Evolutionary conservation across 305 asterid genomes (phyloP), one percentile per base, ranked within the genome.

Genomic region (Plantago rigida): DNA sequence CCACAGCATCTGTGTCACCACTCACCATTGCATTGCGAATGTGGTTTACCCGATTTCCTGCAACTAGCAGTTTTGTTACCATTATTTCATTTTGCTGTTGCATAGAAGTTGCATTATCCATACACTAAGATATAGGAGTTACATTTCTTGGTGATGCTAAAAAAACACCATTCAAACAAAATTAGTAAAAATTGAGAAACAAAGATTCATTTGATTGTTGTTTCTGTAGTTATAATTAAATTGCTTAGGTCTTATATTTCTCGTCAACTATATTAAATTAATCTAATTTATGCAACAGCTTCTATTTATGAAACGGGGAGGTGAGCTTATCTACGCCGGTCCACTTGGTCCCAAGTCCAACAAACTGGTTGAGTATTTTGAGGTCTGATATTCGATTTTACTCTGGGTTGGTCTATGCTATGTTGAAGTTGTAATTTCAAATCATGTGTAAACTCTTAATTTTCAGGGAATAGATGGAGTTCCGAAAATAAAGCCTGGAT

Each of bases 271-370:
- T 56, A 67, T 56, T 66, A n/a, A 49, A 22, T 60, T 54, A 45
- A 57, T 67, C 71, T 71, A 56, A 49, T 73, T 62, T 54, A 15
- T 68, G 68, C 70, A 72, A 74, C 84, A 91, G 97, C 96, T 91
- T 71, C 76, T 87, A 65, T 82, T 91, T 50, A 85, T 91, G 98
- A 91, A 91, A 75, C 81, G 94, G 39, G 96, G 98, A 65, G 98
- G 98, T 41, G 88, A 86, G 77, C 82, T 91, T 78, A 91, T 88
- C 73, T 91, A 91, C 73, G 96, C 93, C 57, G 98, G 98, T 69
- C 86, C 88, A 44, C 88, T 91, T 48, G 98, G 98, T 69, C 73
- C 94, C 44, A 87, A 86, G 73, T 91, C 98, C 61, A 58, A 80
- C 83, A 83, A 80, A 66, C 79, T 91, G 73, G 78, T 84, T 8